Percentiles rank a stretch among this genome's conserved stretches.
Conservation (phyloP, 2,329 filamentous ascomycete species). For the Chaetothyriales sp. region DNA sequence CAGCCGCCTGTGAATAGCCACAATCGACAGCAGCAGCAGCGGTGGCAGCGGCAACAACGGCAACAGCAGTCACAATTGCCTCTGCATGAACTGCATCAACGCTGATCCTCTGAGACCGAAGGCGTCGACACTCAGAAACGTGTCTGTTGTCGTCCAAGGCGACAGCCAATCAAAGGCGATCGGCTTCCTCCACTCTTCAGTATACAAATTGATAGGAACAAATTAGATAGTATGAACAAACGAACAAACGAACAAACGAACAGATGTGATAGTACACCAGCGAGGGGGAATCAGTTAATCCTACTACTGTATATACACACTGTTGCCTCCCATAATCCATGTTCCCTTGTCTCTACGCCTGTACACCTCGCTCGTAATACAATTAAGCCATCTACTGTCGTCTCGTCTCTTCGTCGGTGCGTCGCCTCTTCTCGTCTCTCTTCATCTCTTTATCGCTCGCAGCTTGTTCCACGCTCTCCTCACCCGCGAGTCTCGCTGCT, state of each 20-base stretch:
- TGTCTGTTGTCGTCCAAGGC: background rate
- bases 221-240: no score
- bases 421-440: background rate
- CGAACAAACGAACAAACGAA: no score
- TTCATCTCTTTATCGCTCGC: background rate
- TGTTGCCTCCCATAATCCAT: no score
- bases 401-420: background rate
- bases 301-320: no score
- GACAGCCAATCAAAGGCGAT: background rate
- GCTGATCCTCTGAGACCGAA: background rate
- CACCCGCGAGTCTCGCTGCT: background rate
- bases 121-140: background rate
- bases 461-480: background rate
- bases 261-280: no score
- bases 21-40: background rate
- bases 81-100: background rate
- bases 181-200: no score
- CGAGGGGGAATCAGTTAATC: no score
- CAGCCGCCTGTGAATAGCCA: background rate
- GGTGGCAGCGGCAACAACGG: no score
- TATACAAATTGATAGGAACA: no score
- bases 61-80: background rate
- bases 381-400: background rate
- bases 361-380: no score
- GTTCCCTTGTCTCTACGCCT: no score